Evolutionary conservation across 2,329 filamentous ascomycete genomes (phyloP).

Genomic region (Aquanectria penicillioides): DNA sequence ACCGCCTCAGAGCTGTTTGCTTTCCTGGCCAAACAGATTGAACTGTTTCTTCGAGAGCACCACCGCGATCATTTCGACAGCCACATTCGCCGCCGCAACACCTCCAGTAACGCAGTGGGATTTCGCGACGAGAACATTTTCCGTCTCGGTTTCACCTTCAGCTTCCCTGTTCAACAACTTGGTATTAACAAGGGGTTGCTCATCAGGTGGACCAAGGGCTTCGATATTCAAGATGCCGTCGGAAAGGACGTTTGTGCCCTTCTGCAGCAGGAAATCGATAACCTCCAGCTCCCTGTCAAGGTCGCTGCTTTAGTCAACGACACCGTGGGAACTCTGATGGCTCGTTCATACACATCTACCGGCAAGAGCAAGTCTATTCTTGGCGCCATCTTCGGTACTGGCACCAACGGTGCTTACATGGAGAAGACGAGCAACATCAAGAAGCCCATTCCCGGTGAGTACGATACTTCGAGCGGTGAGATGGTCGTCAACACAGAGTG

Average conservation of each 20-base stretch:
- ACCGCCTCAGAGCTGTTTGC: conserved; percentile 87
- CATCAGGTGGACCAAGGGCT: conserved; percentile 98
- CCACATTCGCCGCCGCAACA: conserved; percentile 72
- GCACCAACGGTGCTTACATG: conserved; percentile 96
- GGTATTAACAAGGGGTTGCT: conserved; percentile 95
- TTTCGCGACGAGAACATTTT: conserved; percentile 82
- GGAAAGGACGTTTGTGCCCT: conserved; percentile 95
- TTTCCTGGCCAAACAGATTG: conserved; percentile 93
- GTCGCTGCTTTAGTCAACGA: conserved; percentile 98
- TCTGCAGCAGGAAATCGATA: conserved; percentile 89
- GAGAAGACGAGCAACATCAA: conserved; percentile 89
- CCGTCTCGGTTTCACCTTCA: conserved; percentile 98
- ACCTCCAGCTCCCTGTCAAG: conserved; percentile 84
- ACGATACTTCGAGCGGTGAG: conserved; percentile 83
- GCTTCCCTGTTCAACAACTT: conserved; percentile 92
- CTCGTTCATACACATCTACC: conserved; percentile 91
- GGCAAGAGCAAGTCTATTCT: conserved; percentile 87
- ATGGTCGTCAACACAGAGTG: conserved; percentile 99
- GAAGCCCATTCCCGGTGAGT: conserved; percentile 77
- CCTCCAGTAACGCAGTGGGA: conserved; percentile 66
- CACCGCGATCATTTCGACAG: conserved; percentile 87
- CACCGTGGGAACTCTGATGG: conserved; percentile 97
- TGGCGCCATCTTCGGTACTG: conserved; percentile 97
- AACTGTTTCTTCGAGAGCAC: conserved; percentile 85
- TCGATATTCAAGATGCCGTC: conserved; percentile 93